phyloP scores from a whole-genome alignment of 2,329 filamentous ascomycete genomes.

The Calonectria henricotiae region DNA sequence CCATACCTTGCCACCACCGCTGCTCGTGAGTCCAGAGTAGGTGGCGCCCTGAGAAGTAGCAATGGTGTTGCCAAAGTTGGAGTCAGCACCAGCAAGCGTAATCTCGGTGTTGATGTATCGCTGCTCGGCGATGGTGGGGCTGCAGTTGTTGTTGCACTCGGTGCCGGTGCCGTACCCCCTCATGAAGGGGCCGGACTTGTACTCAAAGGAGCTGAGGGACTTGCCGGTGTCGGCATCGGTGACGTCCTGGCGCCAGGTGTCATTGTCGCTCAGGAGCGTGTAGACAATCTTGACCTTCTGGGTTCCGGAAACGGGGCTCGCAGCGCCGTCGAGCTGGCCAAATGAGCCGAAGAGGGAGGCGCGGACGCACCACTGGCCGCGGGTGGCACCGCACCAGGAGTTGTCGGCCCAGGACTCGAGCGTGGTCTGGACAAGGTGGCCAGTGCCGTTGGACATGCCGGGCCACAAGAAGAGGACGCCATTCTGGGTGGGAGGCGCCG shows the following conservation, averaged over 20 bases:
- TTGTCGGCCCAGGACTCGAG: constrained; percentile 46
- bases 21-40: constrained; percentile 38
- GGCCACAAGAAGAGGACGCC: constrained; percentile 44
- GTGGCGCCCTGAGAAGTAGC: constrained; percentile 40
- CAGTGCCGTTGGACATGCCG: constrained; percentile 48
- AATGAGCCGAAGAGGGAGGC: constrained; percentile 45
- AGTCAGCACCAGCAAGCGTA: constrained; percentile 39
- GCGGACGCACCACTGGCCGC: constrained; percentile 44
- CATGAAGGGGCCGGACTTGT: constrained; percentile 46
- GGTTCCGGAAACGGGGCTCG: constrained; percentile 37
- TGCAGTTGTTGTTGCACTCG: constrained; percentile 45
- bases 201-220: constrained; percentile 38
- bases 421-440: constrained; percentile 44
- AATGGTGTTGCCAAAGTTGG: constrained; percentile 45
- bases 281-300: constrained; percentile 48
- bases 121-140: constrained; percentile 41
- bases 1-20: constrained; percentile 40
- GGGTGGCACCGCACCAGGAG: constrained; percentile 44
- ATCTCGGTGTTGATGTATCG: constrained; percentile 44
- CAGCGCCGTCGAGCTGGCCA: constrained; percentile 42
- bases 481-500: constrained; percentile 39
- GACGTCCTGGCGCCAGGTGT: constrained; percentile 44
- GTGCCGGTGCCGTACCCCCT: constrained; percentile 45
- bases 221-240: constrained; percentile 44
- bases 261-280: constrained; percentile 43